Evolutionary conservation across 2,329 filamentous ascomycete genomes (phyloP), one percentile per base, ranked within the genome.

Genomic region (Parastagonospora nodorum): DNA sequence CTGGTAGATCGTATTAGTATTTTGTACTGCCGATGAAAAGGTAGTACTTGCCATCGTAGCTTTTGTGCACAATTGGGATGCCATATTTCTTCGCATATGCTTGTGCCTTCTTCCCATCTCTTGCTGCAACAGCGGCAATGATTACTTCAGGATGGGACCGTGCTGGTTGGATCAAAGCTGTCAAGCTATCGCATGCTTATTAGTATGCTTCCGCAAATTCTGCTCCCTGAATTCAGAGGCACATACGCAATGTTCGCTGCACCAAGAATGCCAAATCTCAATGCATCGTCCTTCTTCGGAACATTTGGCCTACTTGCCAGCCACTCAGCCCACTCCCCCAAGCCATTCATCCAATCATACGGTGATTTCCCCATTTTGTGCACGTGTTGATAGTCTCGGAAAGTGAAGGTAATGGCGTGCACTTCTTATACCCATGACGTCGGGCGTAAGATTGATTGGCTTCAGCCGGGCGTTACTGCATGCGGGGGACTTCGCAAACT

Each of bases 121-220:
- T 74, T 2, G 82, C 80, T 2, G 83, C 81, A 1, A 86, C 75
- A 4, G 77, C 79, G 8, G 78, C 74, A 10, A 86, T 52, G 10
- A 83, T 71, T 11, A 84, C 78, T 33, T 83, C 80, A 0, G 82
- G 72, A 57, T 86, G 82, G 2, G 74, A 76, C 53, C 74, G 78
- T 11, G 82, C 81, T 0, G 82, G 81, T 2, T 51, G 61, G 31
- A 84, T 77, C 14, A 83, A 57, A 10, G 75, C 74, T 12, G 67
- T 45, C 0, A 77, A 76, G 8, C 74, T 78, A 24, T n/a, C 19
- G 51, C 33, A 8, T 7, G 10, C 12, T 14, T 6, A 39, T 57
- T 12, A 27, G 15, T 3, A 24, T 16, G 5, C 6, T 5, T 15
- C 14, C 9, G 10, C 36, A 3, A 38, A 9, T 19, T 7, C 10